These are phyloP conservation scores for Yamadazyma trypodendri DNA, from an alignment of 1,139 yeast species.

Conservation along the genomic window DNA sequence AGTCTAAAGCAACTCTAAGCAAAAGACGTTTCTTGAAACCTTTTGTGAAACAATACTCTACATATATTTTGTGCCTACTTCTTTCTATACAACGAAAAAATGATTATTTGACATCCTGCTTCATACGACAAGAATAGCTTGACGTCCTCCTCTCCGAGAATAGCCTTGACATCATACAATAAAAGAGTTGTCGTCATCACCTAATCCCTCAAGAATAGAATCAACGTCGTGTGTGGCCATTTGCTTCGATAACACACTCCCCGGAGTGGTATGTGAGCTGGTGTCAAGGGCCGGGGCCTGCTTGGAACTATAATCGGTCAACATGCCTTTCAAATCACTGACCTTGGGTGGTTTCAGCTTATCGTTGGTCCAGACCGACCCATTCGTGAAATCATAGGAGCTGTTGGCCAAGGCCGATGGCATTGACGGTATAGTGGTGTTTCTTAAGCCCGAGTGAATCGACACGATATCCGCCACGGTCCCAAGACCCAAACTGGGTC, in stretches of 20 bases:
- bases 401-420: constrained; percentile 4
- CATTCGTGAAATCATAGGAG: constrained; percentile 19
- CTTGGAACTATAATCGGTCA: constrained; percentile 12
- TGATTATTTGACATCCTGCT: too few relatives aligned
- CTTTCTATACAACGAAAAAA: too few relatives aligned
- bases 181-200: constrained; percentile 31
- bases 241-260: constrained; percentile 35
- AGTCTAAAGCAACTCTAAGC: too few relatives aligned
- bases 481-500: constrained; percentile 35
- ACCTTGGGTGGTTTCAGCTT: constrained; percentile 37
- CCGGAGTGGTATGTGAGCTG: constrained; percentile 18
- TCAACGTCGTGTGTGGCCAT: constrained; percentile 33
- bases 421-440: constrained; percentile 12
- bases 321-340: constrained; percentile 44
- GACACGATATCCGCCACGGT: constrained; percentile 42
- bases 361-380: constrained; percentile 23
- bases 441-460: constrained; percentile 37
- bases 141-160: too few relatives aligned
- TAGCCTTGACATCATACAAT: too few relatives aligned
- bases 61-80: too few relatives aligned
- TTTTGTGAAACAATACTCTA: too few relatives aligned
- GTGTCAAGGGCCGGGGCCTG: constrained; percentile 11
- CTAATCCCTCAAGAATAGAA: constrained; percentile 37
- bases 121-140: too few relatives aligned
- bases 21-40: too few relatives aligned